Evolutionary conservation across 768 basidiomycete genomes (phyloP), one percentile per base, ranked within the genome.

Genomic region (Russula vinacea): DNA sequence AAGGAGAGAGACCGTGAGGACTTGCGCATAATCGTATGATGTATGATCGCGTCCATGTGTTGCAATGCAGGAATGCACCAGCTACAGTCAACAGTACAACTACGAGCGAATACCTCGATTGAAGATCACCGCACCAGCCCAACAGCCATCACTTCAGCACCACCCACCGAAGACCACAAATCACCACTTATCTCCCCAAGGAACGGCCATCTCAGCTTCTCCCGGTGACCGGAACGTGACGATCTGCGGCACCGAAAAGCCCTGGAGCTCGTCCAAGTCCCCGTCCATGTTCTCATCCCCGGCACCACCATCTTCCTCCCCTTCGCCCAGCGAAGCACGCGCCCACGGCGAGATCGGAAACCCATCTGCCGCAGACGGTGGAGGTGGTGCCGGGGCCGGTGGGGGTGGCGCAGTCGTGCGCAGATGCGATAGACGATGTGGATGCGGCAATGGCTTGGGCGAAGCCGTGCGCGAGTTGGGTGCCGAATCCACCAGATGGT

Each of bases 381-480:
- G 67, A 0, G 67, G 67, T 2, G 67, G 67, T n/a, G 67, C 66
- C 19, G 67, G 66, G 0, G 49, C 49, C 14, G 49, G 49, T 17
- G 49, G 49, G 7, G 65, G 59, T 2, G 60, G 58, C 8, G 51
- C 55, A 14, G 54, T 29, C 4, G 65, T 35, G 22, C 64, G 67
- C 9, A 67, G 65, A 39, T 60, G 61, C 16, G 67, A 60, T 24
- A 59, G 51, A 3, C 66, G 57, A 22, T 62, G 66, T 1, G 67
- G 67, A 45, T 68, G 67, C 10, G 67, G 67, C 7, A 68, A 35
- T 1, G 67, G 67, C 54, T 54, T 59, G 13, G 67, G 67, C 1
- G 67, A 68, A 6, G 39, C 62, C 4, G 62, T 68, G 44, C 67
- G 67, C 17, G 67, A 62, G 8, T 52, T 16, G 32, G 67, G 62